Conservation (phyloP, 345 rosid genomes). For the Euphorbia pulcherrima region DNA sequence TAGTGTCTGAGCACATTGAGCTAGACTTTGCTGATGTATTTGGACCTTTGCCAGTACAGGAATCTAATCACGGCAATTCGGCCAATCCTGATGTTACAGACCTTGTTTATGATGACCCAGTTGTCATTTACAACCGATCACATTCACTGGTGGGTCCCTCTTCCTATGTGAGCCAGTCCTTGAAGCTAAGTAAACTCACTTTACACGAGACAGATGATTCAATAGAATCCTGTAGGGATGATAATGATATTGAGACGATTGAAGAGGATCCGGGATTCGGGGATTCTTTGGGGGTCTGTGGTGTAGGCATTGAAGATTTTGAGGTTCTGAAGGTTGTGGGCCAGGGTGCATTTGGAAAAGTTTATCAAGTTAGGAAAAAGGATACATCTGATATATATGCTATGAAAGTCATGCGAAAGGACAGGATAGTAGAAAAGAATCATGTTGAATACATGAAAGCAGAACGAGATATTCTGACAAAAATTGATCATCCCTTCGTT, state of each 20-base stretch:
- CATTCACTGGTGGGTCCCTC: slow-evolving; percentile 94
- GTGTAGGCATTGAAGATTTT: slow-evolving; percentile 76
- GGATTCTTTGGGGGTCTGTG: slow-evolving; percentile 19
- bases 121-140: slow-evolving; percentile 64
- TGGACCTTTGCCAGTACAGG: slow-evolving; percentile 53
- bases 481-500: slow-evolving; percentile 84
- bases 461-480: slow-evolving; percentile 82
- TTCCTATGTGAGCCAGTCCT: slow-evolving; percentile 49
- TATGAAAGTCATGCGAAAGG: slow-evolving; percentile 99
- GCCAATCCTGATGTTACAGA: slow-evolving; percentile 35
- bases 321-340: slow-evolving; percentile 88
- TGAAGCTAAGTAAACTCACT: slow-evolving; percentile 61
- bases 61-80: slow-evolving; percentile 25
- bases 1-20: slow-evolving; percentile 47
- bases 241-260: slow-evolving; percentile 23
- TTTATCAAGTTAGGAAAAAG: slow-evolving; percentile 79
- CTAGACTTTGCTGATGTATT: slow-evolving; percentile 71
- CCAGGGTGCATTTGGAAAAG: slow-evolving; percentile 95
- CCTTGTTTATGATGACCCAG: slow-evolving; percentile 60
- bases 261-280: slow-evolving; percentile 23
- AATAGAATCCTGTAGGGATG: slow-evolving; percentile 31
- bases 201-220: slow-evolving; percentile 48
- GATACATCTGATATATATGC: slow-evolving; percentile 82
- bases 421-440: slow-evolving; percentile 84
- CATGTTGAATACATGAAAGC: slow-evolving; percentile 94